These are phyloP conservation scores for Lecanicillium sp. DNA, from an alignment of 2,329 filamentous ascomycete genomes.

Conservation along the genomic window DNA sequence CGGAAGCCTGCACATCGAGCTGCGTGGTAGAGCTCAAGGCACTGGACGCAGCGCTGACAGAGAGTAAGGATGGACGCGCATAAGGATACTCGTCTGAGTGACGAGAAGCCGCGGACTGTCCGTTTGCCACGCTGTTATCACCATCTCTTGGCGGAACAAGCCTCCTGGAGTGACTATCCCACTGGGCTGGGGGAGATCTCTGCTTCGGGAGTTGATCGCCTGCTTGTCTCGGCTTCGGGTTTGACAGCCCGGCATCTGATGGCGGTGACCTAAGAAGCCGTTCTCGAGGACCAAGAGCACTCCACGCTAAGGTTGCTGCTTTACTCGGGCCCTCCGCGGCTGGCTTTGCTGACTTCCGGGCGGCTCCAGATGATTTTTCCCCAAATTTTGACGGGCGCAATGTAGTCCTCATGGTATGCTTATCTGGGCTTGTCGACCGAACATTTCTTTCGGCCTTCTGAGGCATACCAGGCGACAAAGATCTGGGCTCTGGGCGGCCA, in stretches of 20 bases:
- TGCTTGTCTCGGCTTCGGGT: conserved; percentile 15
- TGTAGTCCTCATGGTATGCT: conserved; percentile 54
- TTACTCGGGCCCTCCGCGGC: conserved; percentile 49
- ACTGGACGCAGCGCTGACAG: conserved; percentile 48
- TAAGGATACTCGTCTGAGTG: conserved; percentile 32
- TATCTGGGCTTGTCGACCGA: conserved; percentile 50
- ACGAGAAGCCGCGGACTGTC: conserved; percentile 19
- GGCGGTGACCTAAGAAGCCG: conserved; percentile 18
- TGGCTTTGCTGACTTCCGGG: conserved; percentile 32
- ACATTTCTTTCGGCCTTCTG: conserved; percentile 28
- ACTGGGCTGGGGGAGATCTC: conserved; percentile 29
- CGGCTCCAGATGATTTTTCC: conserved; percentile 32
- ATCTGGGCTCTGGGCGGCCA: conserved; percentile 10
- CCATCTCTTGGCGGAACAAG: conserved; percentile 33
- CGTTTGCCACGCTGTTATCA: conserved; percentile 17
- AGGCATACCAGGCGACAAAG: conserved; percentile 23
- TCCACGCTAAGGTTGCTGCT: conserved; percentile 58
- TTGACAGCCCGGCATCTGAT: conserved; percentile 16
- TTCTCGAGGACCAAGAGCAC: conserved; percentile 32
- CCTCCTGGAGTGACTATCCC: conserved; percentile 48
- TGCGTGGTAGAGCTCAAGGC: conserved; percentile 32
- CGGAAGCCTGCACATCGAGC: conserved; percentile 2
- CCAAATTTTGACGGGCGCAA: conserved; percentile 40
- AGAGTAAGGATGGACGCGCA: conserved; percentile 36
- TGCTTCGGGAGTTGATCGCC: conserved; percentile 24